These are phyloP conservation scores for Podospora sp. DNA, from an alignment of 495 filamentous ascomycete species.

Conservation along the genomic window DNA sequence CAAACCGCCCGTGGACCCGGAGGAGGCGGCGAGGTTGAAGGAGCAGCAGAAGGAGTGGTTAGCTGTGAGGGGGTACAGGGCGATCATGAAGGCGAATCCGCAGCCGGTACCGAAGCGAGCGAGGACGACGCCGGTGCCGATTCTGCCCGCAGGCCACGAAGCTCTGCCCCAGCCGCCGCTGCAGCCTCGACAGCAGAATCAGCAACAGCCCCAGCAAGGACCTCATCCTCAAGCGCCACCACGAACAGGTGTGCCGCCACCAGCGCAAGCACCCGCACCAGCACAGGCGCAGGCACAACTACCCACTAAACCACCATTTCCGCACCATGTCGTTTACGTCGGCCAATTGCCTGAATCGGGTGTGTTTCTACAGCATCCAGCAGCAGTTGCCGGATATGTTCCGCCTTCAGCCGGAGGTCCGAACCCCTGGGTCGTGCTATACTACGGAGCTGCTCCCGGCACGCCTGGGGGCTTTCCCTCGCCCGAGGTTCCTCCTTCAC, in stretches of 20 bases:
- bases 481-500: background rate
- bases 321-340: slow-evolving; percentile 5
- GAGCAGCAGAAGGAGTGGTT: background rate
- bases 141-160: too few relatives aligned
- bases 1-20: background rate
- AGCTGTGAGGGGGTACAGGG: background rate
- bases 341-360: background rate
- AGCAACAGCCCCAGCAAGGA: background rate
- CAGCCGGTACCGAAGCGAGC: background rate
- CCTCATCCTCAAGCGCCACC: background rate
- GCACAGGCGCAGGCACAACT: background rate
- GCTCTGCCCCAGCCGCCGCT: background rate
- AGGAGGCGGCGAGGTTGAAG: background rate
- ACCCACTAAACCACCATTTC: background rate
- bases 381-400: background rate
- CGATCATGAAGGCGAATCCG: background rate
- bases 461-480: background rate
- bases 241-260: background rate
- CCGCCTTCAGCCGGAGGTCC: background rate
- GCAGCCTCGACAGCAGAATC: background rate
- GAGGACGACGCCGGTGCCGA: background rate
- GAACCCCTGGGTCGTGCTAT: slow-evolving; percentile 6
- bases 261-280: background rate
- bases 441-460: background rate
- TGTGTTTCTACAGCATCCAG: slow-evolving; percentile 5